A percentile compares a stretch with the other conserved stretches of the same genome.
phyloP scores from a whole-genome alignment of 2,329 filamentous ascomycete genomes.

The Botryotinia globosa region DNA sequence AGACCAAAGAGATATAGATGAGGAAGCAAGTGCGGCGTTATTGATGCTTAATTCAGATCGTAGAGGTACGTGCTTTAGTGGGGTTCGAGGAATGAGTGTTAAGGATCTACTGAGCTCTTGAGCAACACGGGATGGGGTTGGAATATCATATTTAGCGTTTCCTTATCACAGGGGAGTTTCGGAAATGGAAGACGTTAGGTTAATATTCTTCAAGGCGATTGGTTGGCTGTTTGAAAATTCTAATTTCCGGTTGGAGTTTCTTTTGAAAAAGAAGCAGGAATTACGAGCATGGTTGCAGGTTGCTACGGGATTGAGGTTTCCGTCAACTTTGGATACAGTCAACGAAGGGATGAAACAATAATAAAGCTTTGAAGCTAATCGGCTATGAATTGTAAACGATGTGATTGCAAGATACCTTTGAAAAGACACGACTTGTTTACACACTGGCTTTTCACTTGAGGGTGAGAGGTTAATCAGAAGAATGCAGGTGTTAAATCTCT shows the following conservation, averaged over 20 bases:
- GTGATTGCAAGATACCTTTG: too few relatives aligned
- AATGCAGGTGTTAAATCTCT: too few relatives aligned
- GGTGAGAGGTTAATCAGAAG: too few relatives aligned
- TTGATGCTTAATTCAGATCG: conserved; percentile 85
- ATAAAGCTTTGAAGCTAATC: neutral
- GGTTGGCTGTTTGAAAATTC: neutral
- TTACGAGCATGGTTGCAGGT: neutral
- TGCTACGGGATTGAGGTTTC: neutral
- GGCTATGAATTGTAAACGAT: too few relatives aligned
- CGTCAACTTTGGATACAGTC: neutral
- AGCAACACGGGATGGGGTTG: neutral
- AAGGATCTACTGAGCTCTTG: conserved; percentile 53
- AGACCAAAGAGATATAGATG: conserved; percentile 57
- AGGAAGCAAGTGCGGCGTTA: conserved; percentile 74
- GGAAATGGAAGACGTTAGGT: neutral
- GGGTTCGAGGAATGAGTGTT: conserved; percentile 51
- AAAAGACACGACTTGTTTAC: too few relatives aligned
- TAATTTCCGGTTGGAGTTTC: neutral
- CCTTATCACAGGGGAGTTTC: neutral
- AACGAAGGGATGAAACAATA: neutral
- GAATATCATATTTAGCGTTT: neutral
- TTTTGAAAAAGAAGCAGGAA: too few relatives aligned
- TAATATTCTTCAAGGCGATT: neutral
- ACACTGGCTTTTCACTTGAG: too few relatives aligned
- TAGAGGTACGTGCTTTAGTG: conserved; percentile 36